phyloP scores from a whole-genome alignment of 192 early-diverging fungal species.

The Funneliformis mosseae region DNA sequence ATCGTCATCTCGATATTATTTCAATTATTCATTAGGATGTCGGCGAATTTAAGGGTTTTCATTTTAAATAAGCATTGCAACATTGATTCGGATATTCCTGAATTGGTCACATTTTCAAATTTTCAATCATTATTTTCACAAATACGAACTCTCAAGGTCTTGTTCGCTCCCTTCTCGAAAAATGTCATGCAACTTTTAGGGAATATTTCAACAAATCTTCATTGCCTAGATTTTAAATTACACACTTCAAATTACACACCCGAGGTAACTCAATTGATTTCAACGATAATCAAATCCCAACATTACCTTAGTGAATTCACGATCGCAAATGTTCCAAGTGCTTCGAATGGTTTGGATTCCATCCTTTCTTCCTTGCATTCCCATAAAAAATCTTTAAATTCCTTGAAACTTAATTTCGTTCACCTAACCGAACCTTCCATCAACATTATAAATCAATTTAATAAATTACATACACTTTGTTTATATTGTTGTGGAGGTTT shows the following conservation, averaged over 20 bases:
- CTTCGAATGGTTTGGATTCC: neutral
- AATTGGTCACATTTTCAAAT: neutral
- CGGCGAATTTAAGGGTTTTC: neutral
- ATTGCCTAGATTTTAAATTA: neutral
- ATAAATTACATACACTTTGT: neutral
- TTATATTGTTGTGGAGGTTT: neutral
- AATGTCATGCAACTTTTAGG: neutral
- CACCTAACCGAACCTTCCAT: neutral
- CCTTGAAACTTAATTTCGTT: neutral
- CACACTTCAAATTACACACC: neutral
- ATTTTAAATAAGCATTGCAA: neutral
- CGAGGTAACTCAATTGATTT: neutral
- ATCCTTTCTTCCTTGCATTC: neutral
- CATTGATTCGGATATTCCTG: neutral
- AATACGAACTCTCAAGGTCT: neutral
- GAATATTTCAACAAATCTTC: neutral
- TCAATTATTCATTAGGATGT: neutral
- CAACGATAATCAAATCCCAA: neutral
- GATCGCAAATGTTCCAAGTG: neutral
- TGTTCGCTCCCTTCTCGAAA: neutral
- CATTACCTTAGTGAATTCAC: neutral
- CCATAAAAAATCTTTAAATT: neutral
- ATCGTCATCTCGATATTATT: neutral
- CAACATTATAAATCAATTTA: neutral
- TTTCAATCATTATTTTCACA: neutral